A percentile compares a stretch with the other conserved stretches of the same genome.
phyloP scores from a whole-genome alignment of 2,329 filamentous ascomycete genomes.

The Fusarium burgessii region DNA sequence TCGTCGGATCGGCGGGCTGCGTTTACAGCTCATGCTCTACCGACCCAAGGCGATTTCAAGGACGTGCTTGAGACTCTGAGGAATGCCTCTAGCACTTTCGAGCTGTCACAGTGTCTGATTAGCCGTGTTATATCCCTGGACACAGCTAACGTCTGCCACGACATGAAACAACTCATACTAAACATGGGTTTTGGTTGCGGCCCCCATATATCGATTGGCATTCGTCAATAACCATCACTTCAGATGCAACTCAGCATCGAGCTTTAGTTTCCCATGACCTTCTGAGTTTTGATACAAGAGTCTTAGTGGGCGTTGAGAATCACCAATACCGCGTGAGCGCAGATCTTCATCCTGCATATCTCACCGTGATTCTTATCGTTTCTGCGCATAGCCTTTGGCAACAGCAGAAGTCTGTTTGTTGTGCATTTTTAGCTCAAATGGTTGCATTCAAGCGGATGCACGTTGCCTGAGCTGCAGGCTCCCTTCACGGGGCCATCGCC shows the following conservation, averaged over 20 bases:
- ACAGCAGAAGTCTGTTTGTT: not conserved
- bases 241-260: conserved; percentile 19
- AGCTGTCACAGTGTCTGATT: conserved; percentile 7
- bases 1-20: conserved; percentile 26
- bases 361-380: conserved; percentile 19
- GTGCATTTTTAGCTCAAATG: not conserved
- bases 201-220: conserved; percentile 18
- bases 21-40: conserved; percentile 1
- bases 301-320: conserved; percentile 16
- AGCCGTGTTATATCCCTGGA: conserved; percentile 1
- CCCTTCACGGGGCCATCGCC: conserved; percentile 2
- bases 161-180: conserved; percentile 30
- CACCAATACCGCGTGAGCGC: conserved; percentile 20
- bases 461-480: conserved; percentile 10
- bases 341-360: conserved; percentile 30
- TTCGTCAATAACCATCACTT: conserved; percentile 7
- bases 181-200: conserved; percentile 13
- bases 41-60: not conserved
- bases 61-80: conserved; percentile 19
- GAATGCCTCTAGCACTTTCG: conserved; percentile 7
- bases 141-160: conserved; percentile 26
- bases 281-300: conserved; percentile 8
- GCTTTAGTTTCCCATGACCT: conserved; percentile 32
- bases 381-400: not conserved
- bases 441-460: conserved; percentile 15